Percentiles rank a stretch among this genome's conserved stretches.
Conservation (phyloP, 805 yeast species). For the Candida silvicultrix region DNA sequence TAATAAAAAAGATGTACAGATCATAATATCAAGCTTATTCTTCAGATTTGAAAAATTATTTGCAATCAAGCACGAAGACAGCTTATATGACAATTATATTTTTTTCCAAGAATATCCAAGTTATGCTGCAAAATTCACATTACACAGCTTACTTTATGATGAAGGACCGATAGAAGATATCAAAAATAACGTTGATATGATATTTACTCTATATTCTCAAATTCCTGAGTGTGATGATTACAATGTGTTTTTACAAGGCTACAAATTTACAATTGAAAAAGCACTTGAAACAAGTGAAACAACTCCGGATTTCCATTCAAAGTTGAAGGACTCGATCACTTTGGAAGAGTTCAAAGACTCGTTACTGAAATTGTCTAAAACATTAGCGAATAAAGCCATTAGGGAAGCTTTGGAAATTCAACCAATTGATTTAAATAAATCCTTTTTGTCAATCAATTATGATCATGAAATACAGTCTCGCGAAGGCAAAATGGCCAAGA, state of each 20-base stretch:
- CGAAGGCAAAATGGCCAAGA: not conserved
- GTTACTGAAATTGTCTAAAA: not conserved
- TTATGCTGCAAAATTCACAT: constrained; percentile 5
- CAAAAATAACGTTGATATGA: not conserved
- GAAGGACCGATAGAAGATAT: not conserved
- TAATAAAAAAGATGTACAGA: constrained; percentile 2
- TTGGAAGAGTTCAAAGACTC: not conserved
- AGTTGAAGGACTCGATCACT: not conserved
- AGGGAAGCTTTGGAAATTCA: not conserved
- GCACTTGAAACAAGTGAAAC: not conserved
- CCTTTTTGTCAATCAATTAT: not conserved
- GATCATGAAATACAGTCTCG: not conserved
- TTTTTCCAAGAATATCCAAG: constrained; percentile 8
- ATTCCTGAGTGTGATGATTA: not conserved
- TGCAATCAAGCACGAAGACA: not conserved
- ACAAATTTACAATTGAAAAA: not conserved
- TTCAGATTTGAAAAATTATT: constrained; percentile 5
- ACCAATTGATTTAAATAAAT: not conserved
- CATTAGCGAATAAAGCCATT: not conserved
- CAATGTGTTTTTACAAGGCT: not conserved
- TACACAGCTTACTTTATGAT: not conserved
- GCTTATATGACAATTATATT: too few species aligned
- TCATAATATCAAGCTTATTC: constrained; percentile 4
- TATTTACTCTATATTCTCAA: not conserved
- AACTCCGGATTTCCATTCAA: not conserved